Conservation (phyloP, 805 yeast genomes). For the Metschnikowia chrysomelidarum region DNA sequence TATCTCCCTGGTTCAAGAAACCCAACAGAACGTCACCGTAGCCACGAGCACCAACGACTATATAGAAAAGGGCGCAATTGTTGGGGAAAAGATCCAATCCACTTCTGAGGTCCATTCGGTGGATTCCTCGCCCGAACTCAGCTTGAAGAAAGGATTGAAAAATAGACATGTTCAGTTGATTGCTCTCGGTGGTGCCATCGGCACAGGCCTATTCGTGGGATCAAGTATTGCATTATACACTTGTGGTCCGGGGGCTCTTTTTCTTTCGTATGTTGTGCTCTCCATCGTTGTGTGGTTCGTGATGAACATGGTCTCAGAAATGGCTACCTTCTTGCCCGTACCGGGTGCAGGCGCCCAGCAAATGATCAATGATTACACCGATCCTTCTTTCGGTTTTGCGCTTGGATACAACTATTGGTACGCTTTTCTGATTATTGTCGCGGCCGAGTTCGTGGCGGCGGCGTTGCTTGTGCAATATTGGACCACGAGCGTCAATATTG, state of each 20-base stretch:
- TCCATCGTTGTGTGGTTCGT: conserved; percentile 21
- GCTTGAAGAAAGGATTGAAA: conserved; percentile 21
- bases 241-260: conserved; percentile 20
- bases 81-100: conserved; percentile 19
- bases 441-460: conserved; percentile 21
- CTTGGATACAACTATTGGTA: conserved; percentile 23
- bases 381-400: conserved; percentile 21
- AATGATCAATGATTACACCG: conserved; percentile 18
- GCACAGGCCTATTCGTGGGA: conserved; percentile 24
- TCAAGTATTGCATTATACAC: conserved; percentile 17
- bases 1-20: too few relatives aligned
- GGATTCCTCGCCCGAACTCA: conserved; percentile 13
- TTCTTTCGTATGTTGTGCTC: conserved; percentile 19
- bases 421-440: conserved; percentile 20
- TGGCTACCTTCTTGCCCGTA: conserved; percentile 22
- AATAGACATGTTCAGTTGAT: conserved; percentile 23
- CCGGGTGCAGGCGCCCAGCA: conserved; percentile 24
- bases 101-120: conserved; percentile 17
- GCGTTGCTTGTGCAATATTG: conserved; percentile 21
- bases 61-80: too few relatives aligned
- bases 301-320: conserved; percentile 23
- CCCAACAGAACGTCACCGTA: too few relatives aligned
- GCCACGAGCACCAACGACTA: too few relatives aligned
- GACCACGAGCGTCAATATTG: conserved; percentile 27
- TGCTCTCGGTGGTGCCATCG: conserved; percentile 24